Percentiles rank a stretch among this genome's conserved stretches.
Evolutionary conservation across 1,139 yeast species (phyloP).

Genomic region (Yamadazyma mexicana): DNA sequence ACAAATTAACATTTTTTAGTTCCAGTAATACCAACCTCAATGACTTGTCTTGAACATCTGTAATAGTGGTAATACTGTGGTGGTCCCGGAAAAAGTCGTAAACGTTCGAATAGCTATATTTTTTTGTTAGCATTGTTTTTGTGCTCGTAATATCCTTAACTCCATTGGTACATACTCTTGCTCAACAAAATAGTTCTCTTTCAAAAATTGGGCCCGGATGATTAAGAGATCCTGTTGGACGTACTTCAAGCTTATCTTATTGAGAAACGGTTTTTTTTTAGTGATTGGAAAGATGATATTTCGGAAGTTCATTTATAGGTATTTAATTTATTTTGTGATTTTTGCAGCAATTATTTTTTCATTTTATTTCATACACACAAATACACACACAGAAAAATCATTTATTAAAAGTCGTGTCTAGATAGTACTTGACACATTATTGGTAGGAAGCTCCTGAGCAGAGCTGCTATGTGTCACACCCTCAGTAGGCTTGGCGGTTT

Average conservation of each 20-base stretch:
- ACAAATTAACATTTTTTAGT: constrained; percentile 10
- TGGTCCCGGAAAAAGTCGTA: constrained; percentile 1
- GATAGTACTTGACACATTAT: constrained; percentile 9
- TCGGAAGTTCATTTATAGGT: too few relatives aligned
- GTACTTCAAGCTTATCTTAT: constrained; percentile 1
- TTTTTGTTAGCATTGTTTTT: constrained; percentile 1
- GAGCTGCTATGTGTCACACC: constrained; percentile 7
- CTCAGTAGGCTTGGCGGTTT: background rate
- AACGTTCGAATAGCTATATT: constrained; percentile 2
- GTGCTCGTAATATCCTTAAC: background rate
- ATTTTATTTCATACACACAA: background rate
- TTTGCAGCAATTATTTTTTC: constrained; percentile 6
- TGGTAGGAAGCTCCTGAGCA: constrained; percentile 7
- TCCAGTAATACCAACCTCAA: constrained; percentile 9
- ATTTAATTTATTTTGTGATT: background rate
- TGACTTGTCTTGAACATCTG: constrained; percentile 5
- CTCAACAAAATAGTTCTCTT: background rate
- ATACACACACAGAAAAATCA: too few relatives aligned
- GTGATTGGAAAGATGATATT: too few relatives aligned
- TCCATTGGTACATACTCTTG: constrained; percentile 5
- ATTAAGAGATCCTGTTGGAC: constrained; percentile 4
- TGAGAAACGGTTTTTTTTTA: background rate
- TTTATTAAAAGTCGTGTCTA: constrained; percentile 2
- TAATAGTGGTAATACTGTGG: background rate
- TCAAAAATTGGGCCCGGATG: background rate